Evolutionary conservation across 2,329 filamentous ascomycete species (phyloP).

Genomic region (Myriangium duriaei): DNA sequence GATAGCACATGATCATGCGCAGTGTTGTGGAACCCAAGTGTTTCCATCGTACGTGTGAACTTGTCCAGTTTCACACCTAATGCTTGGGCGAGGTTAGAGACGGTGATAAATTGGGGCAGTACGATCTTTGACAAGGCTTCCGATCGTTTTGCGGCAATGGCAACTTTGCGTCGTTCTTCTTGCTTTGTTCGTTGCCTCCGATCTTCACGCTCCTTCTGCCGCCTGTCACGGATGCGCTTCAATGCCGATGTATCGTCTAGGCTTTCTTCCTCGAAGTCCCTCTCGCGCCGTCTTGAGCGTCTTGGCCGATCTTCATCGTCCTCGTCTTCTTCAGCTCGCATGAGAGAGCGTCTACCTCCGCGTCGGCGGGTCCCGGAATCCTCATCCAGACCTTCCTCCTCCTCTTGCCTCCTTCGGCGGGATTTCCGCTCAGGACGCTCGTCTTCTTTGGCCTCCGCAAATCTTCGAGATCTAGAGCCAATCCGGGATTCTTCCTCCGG

Average conservation of each 20-base stretch:
- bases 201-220: slow-evolving; percentile 16
- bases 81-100: slow-evolving; percentile 66
- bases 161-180: slow-evolving; percentile 15
- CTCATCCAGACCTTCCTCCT: slow-evolving; percentile 10
- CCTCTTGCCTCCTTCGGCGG: slow-evolving; percentile 12
- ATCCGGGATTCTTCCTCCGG: slow-evolving; percentile 11
- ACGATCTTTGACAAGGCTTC: slow-evolving; percentile 50
- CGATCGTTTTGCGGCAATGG: slow-evolving; percentile 17
- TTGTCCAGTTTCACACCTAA: slow-evolving; percentile 57
- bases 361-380: slow-evolving; percentile 9
- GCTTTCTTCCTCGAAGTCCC: slow-evolving; percentile 10
- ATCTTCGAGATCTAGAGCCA: slow-evolving; percentile 5
- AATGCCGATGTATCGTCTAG: slow-evolving; percentile 10
- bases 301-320: slow-evolving; percentile 11
- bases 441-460: slow-evolving; percentile 13
- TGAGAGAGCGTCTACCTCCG: slow-evolving; percentile 11
- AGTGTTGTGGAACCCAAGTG: slow-evolving; percentile 82
- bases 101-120: slow-evolving; percentile 82
- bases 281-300: slow-evolving; percentile 8
- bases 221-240: slow-evolving; percentile 12
- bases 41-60: slow-evolving; percentile 63
- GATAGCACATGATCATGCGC: slow-evolving; percentile 76
- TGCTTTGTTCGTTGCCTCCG: slow-evolving; percentile 15
- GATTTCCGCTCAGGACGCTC: slow-evolving; percentile 14
- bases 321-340: slow-evolving; percentile 10